Percentiles rank a stretch among this genome's conserved stretches.
These are phyloP conservation scores for Radiomyces spectabilis DNA, from an alignment of 192 early-diverging fungal genomes.

Conservation along the genomic window DNA sequence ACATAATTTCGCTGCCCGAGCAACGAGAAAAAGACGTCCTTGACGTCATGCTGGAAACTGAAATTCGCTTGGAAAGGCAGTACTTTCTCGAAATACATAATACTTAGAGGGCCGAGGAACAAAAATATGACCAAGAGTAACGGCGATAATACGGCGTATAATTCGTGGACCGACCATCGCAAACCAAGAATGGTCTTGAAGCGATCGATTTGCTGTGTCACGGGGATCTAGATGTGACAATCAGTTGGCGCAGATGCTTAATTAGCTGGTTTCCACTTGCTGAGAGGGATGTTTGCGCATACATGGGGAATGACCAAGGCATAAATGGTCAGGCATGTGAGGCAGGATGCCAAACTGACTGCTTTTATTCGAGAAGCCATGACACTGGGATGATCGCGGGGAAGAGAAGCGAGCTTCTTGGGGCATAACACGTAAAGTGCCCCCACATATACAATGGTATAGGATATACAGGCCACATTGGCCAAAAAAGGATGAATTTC, in stretches of 20 bases:
- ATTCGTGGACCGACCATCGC: slow-evolving; percentile 1
- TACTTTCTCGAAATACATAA: slow-evolving; percentile 29
- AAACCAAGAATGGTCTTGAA: too few relatives aligned
- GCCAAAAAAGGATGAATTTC: slow-evolving; percentile 27
- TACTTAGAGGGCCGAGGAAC: slow-evolving; percentile 50
- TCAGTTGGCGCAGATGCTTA: background rate
- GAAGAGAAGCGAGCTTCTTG: slow-evolving; percentile 12
- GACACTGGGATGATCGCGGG: slow-evolving; percentile 48
- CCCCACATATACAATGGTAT: slow-evolving; percentile 46
- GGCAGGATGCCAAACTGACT: slow-evolving; percentile 28
- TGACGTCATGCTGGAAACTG: slow-evolving; percentile 14
- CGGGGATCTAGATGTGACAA: background rate
- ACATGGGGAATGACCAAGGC: slow-evolving; percentile 9
- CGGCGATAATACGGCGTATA: slow-evolving; percentile 19
- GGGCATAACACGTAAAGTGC: slow-evolving; percentile 42
- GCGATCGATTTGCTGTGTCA: background rate
- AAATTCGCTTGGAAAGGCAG: slow-evolving; percentile 37
- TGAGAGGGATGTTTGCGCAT: background rate
- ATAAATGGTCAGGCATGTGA: slow-evolving; percentile 27
- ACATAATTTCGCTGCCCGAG: slow-evolving; percentile 36
- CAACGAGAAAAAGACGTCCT: slow-evolving; percentile 16
- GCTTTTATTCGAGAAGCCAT: slow-evolving; percentile 44
- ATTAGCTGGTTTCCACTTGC: background rate
- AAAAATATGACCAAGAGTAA: slow-evolving; percentile 35
- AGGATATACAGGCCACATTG: slow-evolving; percentile 33